phyloP scores from a whole-genome alignment of 495 filamentous ascomycete species.

The Neurospora sp. region DNA sequence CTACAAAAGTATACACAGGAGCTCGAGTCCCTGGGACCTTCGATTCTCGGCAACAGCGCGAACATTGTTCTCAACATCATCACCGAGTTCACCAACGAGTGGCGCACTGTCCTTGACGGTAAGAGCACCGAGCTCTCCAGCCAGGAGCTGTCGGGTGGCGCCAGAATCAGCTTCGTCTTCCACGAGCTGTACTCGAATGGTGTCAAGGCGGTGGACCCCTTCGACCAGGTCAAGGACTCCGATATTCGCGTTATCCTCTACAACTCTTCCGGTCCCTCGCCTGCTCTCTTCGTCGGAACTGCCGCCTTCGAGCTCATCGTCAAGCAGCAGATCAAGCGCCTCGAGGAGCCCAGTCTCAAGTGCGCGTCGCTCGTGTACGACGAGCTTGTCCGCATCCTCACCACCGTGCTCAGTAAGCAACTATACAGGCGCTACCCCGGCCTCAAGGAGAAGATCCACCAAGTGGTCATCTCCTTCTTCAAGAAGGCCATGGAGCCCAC shows the following conservation, averaged over 20 bases:
- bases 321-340: slow-evolving; percentile 93
- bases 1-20: slow-evolving; percentile 87
- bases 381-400: slow-evolving; percentile 91
- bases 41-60: slow-evolving; percentile 88
- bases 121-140: slow-evolving; percentile 94
- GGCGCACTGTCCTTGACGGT: slow-evolving; percentile 89
- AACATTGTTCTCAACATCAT: slow-evolving; percentile 98
- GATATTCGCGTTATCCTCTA: slow-evolving; percentile 95
- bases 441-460: slow-evolving; percentile 94
- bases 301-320: slow-evolving; percentile 97
- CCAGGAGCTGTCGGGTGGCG: slow-evolving; percentile 89
- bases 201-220: slow-evolving; percentile 95
- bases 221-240: slow-evolving; percentile 93
- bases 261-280: slow-evolving; percentile 97
- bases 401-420: slow-evolving; percentile 78
- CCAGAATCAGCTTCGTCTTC: slow-evolving; percentile 98
- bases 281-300: slow-evolving; percentile 94
- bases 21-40: slow-evolving; percentile 76
- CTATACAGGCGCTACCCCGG: slow-evolving; percentile 85
- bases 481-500: slow-evolving; percentile 97
- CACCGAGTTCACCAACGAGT: slow-evolving; percentile 96
- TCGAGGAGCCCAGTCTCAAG: slow-evolving; percentile 94
- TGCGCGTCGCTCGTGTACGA: slow-evolving; percentile 97
- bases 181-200: slow-evolving; percentile 98
- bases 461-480: slow-evolving; percentile 90